These are phyloP conservation scores for Paramecium sonneborni DNA, from an alignment of 73 alveolate species.

Conservation along the genomic window DNA sequence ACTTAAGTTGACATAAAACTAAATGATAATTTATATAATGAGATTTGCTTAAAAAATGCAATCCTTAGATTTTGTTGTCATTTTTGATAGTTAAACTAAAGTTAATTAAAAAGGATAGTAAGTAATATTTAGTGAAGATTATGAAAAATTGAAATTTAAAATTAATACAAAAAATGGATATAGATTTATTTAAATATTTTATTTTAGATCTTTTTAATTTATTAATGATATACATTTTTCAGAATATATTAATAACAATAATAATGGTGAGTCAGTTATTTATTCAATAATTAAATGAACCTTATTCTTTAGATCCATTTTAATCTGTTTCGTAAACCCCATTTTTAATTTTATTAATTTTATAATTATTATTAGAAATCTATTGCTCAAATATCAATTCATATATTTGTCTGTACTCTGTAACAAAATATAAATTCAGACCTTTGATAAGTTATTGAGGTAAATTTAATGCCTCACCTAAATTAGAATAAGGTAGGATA, in stretches of 20 bases:
- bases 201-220: neutral
- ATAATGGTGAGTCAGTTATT: too few species aligned
- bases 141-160: neutral
- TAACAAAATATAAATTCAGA: conserved; percentile 10
- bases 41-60: neutral
- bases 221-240: neutral
- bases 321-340: too few species aligned
- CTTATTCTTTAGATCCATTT: too few species aligned
- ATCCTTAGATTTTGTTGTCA: conserved; percentile 16
- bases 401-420: conserved; percentile 9
- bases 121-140: neutral
- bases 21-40: neutral
- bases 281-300: too few species aligned
- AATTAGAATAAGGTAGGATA: neutral
- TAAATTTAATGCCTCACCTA: conserved; percentile 27
- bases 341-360: too few species aligned
- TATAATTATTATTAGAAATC: too few species aligned
- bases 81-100: neutral
- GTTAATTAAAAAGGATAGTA: conserved; percentile 2
- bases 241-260: too few species aligned
- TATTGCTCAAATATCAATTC: neutral
- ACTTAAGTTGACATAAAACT: neutral
- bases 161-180: neutral
- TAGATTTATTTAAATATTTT: neutral
- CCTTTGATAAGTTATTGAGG: conserved; percentile 16